Evolutionary conservation across 345 rosid species (phyloP).

Genomic region (Brassica nigra): DNA sequence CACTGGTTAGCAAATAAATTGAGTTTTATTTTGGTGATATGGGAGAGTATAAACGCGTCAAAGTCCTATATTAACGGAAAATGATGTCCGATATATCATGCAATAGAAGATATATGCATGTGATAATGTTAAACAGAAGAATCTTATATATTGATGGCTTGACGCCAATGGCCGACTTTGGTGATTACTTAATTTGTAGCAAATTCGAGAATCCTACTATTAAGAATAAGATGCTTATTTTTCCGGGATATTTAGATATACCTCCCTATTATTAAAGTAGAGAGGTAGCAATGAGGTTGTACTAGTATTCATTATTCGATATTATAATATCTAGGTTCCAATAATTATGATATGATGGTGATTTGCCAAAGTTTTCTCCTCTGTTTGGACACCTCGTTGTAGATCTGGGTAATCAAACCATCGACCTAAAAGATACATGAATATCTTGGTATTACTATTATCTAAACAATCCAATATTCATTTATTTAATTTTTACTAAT

Average conservation of each 20-base stretch:
- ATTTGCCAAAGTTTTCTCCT: conserved; percentile 19
- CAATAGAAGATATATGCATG: neutral
- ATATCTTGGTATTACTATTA: conserved; percentile 6
- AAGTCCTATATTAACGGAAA: neutral
- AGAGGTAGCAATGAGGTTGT: conserved; percentile 25
- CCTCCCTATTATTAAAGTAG: conserved; percentile 8
- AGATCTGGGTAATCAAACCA: conserved; percentile 25
- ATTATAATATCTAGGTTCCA: conserved; percentile 16
- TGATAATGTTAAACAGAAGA: neutral
- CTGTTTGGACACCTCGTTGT: neutral
- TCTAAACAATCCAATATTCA: neutral
- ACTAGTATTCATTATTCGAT: conserved; percentile 7
- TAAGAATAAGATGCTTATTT: conserved; percentile 37
- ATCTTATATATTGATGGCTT: conserved; percentile 5
- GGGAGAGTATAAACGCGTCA: conserved; percentile 25
- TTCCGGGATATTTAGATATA: conserved; percentile 19
- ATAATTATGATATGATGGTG: conserved; percentile 35
- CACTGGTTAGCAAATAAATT: neutral
- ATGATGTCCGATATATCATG: conserved; percentile 4
- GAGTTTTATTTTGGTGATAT: neutral
- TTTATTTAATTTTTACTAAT: neutral
- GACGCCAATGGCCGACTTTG: conserved; percentile 12
- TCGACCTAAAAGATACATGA: conserved; percentile 18
- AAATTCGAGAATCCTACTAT: conserved; percentile 4
- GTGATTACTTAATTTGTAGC: conserved; percentile 2